Conservation (phyloP, 441 rosid genomes). For the Pelargonium australe region DNA sequence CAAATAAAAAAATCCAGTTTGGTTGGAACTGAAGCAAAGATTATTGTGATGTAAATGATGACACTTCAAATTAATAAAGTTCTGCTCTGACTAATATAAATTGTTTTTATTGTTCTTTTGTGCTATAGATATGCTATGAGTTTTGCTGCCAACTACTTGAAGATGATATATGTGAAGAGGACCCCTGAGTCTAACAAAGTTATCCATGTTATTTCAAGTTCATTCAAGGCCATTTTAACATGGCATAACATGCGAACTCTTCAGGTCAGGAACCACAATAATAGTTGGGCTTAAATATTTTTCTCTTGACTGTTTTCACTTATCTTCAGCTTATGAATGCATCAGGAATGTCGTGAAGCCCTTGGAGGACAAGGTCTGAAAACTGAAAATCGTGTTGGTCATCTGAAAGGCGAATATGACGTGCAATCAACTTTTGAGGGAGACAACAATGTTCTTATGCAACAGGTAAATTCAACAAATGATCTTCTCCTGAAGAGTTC, state of each 20-base stretch:
- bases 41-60: not conserved
- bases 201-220: conserved; percentile 77
- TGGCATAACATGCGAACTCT: conserved; percentile 96
- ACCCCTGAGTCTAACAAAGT: conserved; percentile 71
- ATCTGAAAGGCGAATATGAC: conserved; percentile 75
- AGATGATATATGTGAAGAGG: conserved; percentile 67
- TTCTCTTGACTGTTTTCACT: conserved; percentile 7
- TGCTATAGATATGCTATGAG: conserved; percentile 68
- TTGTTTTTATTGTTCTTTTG: conserved; percentile 4
- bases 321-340: conserved; percentile 10
- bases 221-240: conserved; percentile 64
- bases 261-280: conserved; percentile 46
- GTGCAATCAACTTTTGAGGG: conserved; percentile 94
- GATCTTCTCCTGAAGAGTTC: not conserved
- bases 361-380: conserved; percentile 92
- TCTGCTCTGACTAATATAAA: too few species aligned
- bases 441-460: conserved; percentile 85
- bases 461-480: conserved; percentile 51
- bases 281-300: conserved; percentile 3
- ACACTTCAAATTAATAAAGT: not conserved
- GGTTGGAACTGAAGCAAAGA: not conserved
- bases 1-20: too few species aligned
- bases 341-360: conserved; percentile 95
- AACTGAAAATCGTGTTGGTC: conserved; percentile 83
- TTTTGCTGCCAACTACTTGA: conserved; percentile 71